Evolutionary conservation across 306 rosid genomes (phyloP), one percentile per base, ranked within the genome.

Genomic region (Fragaria iinumae): DNA sequence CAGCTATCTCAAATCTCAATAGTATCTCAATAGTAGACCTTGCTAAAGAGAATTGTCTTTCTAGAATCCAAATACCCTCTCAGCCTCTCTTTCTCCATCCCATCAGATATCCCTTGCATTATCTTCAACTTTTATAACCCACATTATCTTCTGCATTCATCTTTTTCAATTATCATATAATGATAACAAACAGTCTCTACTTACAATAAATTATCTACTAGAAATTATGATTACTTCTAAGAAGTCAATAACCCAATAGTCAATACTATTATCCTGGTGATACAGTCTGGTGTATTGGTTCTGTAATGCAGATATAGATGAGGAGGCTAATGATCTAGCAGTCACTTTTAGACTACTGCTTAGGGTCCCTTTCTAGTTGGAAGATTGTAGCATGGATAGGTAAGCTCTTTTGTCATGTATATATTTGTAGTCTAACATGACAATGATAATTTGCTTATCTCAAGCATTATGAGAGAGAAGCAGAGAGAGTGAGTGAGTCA

Each of bases 91-190:
- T 80, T 84, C 86, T 80, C 81, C 43, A 84, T 85, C 93, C 84
- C 78, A 76, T 84, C 91, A 68, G 5, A 63, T 78, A 86, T 85
- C 90, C 27, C 75, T 68, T 17, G 68, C 90, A 85, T 91, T 87
- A 86, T 87, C 91, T 89, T 84, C 87, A 70, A 47, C 87, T 73
- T 83, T 80, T 80, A 74, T 81, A 76, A 49, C 81, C 86, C 86
- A 86, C 90, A 79, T 82, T 87, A 83, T 70, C 80, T 66, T 80
- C 82, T 60, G 53, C 81, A 71, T 66, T 71, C 38, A 72, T 29
- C 69, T 80, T 81, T 80, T 81, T 78, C 90, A 83, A 86, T 91
- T 82, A 86, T 86, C 80, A 86, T 84, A 87, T 79, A 83, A 85
- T 85, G 85, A 82, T 79, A 86, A 41, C 64, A 16, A 73, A 8